phyloP scores from a whole-genome alignment of 2,329 filamentous ascomycete species.

The Talaromyces sp. region DNA sequence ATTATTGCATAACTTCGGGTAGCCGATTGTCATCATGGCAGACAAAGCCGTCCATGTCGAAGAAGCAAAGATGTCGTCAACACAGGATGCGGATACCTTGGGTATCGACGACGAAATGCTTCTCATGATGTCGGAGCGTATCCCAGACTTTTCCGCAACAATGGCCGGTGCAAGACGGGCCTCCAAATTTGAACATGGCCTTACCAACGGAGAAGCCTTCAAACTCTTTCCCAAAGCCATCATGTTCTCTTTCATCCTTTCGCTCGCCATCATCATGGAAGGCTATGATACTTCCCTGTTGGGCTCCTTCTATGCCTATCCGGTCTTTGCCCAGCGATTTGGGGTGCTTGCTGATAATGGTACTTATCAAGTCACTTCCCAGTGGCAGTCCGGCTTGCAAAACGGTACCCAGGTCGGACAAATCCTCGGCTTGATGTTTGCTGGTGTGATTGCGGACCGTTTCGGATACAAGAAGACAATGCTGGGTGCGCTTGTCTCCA shows the following conservation, averaged over 20 bases:
- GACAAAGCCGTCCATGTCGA: conserved; percentile 9
- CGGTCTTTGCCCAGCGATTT: conserved; percentile 43
- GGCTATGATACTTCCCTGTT: conserved; percentile 54
- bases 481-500: conserved; percentile 37
- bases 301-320: conserved; percentile 49
- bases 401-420: conserved; percentile 61
- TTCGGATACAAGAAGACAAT: conserved; percentile 45
- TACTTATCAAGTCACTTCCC: conserved; percentile 48
- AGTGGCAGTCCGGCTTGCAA: conserved; percentile 53
- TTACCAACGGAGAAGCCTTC: conserved; percentile 22
- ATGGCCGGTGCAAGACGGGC: conserved; percentile 11
- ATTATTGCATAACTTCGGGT: not conserved
- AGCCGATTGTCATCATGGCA: conserved; percentile 3
- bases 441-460: conserved; percentile 60
- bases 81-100: conserved; percentile 27
- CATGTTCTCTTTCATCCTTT: conserved; percentile 40
- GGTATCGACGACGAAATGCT: conserved; percentile 29
- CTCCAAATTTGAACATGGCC: conserved; percentile 19
- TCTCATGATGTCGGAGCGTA: conserved; percentile 30
- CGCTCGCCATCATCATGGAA: conserved; percentile 52
- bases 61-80: conserved; percentile 7
- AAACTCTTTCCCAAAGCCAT: conserved; percentile 28
- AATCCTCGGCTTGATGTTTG: conserved; percentile 64
- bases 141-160: conserved; percentile 26
- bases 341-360: conserved; percentile 19